Conservation (phyloP, 2,329 filamentous ascomycete genomes). For the Ceratocystis albifundus region DNA sequence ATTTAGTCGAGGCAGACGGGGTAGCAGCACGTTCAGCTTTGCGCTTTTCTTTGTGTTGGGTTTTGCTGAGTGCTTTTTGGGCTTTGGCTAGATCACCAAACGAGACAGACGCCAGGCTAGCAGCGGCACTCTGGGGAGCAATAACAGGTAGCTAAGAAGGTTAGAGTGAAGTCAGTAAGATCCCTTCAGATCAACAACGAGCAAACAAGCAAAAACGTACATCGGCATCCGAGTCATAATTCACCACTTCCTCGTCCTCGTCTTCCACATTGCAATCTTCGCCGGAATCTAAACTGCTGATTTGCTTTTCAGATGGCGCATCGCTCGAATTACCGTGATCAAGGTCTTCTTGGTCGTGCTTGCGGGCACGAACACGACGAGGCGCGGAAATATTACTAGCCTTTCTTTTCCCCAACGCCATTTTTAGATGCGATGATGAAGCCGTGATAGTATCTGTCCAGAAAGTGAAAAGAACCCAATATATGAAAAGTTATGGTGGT, state of each 20-base stretch:
- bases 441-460: no score
- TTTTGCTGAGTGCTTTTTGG: constrained; percentile 50
- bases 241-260: constrained; percentile 26
- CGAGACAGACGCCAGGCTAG: constrained; percentile 50
- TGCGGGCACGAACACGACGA: constrained; percentile 36
- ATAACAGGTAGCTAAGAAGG: background rate
- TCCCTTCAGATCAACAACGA: background rate
- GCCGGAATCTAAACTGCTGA: constrained; percentile 28
- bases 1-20: constrained; percentile 24
- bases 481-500: background rate
- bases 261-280: constrained; percentile 29
- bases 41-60: constrained; percentile 27
- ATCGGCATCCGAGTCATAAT: constrained; percentile 22
- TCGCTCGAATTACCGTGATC: constrained; percentile 30
- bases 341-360: constrained; percentile 35
- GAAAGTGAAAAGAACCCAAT: background rate
- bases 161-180: background rate
- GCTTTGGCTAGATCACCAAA: constrained; percentile 87
- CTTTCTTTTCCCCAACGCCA: constrained; percentile 36
- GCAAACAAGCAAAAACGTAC: background rate
- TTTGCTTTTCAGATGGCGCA: constrained; percentile 28
- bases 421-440: constrained; percentile 23
- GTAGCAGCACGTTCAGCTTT: constrained; percentile 22
- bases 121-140: background rate
- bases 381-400: constrained; percentile 31